Evolutionary conservation across 2,329 filamentous ascomycete genomes (phyloP).

Genomic region (Aureobasidium sp.): DNA sequence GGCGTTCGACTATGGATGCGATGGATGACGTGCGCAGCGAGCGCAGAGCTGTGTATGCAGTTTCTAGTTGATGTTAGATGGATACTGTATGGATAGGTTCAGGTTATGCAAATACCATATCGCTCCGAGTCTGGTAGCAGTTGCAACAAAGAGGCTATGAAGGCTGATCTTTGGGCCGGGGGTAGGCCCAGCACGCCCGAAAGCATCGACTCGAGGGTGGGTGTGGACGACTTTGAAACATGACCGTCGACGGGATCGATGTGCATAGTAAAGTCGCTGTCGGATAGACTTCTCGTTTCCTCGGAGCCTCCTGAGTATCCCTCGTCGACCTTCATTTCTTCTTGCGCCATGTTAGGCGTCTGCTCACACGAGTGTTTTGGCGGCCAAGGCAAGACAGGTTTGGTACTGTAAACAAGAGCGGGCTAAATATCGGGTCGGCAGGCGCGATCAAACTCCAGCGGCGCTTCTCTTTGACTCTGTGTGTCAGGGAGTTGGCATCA

Average conservation of each 20-base stretch:
- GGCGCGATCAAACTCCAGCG: background rate
- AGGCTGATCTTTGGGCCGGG: conserved; percentile 13
- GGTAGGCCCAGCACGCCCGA: conserved; percentile 12
- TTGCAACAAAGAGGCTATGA: conserved; percentile 7
- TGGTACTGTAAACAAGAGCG: background rate
- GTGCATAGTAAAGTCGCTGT: conserved; percentile 32
- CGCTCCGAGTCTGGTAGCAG: conserved; percentile 9
- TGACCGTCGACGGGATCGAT: conserved; percentile 24
- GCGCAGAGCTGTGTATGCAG: conserved; percentile 69
- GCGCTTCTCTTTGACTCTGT: background rate
- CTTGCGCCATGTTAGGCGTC: background rate
- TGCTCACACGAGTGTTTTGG: background rate
- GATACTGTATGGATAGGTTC: background rate
- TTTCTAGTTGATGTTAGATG: conserved; percentile 46
- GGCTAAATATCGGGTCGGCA: conserved; percentile 2
- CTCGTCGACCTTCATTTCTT: conserved; percentile 54
- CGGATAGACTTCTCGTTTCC: conserved; percentile 48
- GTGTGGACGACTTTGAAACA: conserved; percentile 10
- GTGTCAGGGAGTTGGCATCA: background rate
- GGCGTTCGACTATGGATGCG: conserved; percentile 67
- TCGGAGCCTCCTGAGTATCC: conserved; percentile 61
- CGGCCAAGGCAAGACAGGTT: background rate
- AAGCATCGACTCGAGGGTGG: conserved; percentile 4
- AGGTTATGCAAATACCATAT: conserved; percentile 11
- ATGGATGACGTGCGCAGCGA: conserved; percentile 73